These are phyloP conservation scores for Fusarium caatingaense DNA, from an alignment of 2,329 filamentous ascomycete genomes.

Conservation along the genomic window DNA sequence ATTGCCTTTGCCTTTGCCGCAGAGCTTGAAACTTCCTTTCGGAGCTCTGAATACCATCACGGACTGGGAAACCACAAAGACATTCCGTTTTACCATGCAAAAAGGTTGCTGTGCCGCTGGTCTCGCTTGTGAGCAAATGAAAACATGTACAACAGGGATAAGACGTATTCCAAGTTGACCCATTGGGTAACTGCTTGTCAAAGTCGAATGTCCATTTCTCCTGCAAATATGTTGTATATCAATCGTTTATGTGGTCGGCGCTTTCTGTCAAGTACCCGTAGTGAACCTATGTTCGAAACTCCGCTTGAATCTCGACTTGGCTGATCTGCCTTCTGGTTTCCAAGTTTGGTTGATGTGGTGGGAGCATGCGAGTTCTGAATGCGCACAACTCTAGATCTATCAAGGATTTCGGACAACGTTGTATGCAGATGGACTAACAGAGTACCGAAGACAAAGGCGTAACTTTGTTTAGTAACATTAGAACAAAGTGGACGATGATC, in stretches of 20 bases:
- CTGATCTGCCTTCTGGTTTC: not conserved
- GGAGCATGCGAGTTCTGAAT: not conserved
- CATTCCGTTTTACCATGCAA: not conserved
- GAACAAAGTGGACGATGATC: constrained; percentile 3
- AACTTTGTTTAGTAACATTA: not conserved
- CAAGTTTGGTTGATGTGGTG: not conserved
- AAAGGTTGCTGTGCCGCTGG: not conserved
- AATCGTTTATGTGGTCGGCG: not conserved
- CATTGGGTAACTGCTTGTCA: not conserved
- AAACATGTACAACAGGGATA: not conserved
- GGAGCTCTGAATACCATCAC: not conserved
- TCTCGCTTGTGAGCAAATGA: not conserved
- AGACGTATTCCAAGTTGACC: not conserved
- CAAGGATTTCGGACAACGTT: not conserved
- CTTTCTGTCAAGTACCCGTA: not conserved
- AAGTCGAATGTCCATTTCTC: not conserved
- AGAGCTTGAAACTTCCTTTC: not conserved
- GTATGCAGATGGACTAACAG: not conserved
- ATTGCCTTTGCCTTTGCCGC: not conserved
- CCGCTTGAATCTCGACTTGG: not conserved
- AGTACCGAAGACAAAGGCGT: not conserved
- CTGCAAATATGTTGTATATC: not conserved
- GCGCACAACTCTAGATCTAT: not conserved
- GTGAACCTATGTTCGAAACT: not conserved
- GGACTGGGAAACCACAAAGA: not conserved